These are phyloP conservation scores for Teratosphaeriaceae sp. DNA, from an alignment of 2,329 filamentous ascomycete genomes.

Conservation along the genomic window DNA sequence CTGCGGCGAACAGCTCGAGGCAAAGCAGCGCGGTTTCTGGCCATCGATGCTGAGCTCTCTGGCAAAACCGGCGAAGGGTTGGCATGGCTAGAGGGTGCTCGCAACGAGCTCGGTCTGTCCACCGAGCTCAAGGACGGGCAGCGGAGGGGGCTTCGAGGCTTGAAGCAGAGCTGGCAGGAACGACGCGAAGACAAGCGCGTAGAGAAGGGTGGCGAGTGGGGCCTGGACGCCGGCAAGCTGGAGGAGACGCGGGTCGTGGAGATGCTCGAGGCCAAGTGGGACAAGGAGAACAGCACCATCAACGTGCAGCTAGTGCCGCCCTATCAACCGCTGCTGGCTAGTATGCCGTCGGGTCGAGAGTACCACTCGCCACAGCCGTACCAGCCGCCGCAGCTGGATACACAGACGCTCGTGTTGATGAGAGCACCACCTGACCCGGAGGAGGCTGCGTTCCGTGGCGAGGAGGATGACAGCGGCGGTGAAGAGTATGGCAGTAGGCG, in stretches of 20 bases:
- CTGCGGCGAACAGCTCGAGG: slow-evolving; percentile 68
- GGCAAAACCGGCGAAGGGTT: slow-evolving; percentile 79
- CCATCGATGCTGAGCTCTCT: slow-evolving; percentile 76
- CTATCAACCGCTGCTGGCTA: slow-evolving; percentile 62
- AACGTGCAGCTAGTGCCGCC: slow-evolving; percentile 73
- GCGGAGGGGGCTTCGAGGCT: slow-evolving; percentile 52
- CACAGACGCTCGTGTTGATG: slow-evolving; percentile 54
- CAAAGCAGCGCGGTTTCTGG: slow-evolving; percentile 84
- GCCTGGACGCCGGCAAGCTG: slow-evolving; percentile 71
- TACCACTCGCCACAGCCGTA: slow-evolving; percentile 69
- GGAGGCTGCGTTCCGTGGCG: slow-evolving; percentile 36
- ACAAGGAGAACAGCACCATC: slow-evolving; percentile 88
- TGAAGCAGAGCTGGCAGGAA: slow-evolving; percentile 71
- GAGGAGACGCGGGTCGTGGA: slow-evolving; percentile 83
- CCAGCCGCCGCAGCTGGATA: slow-evolving; percentile 57
- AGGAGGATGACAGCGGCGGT: slow-evolving; percentile 41
- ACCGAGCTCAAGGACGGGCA: slow-evolving; percentile 37
- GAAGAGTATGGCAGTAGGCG: slow-evolving; percentile 24
- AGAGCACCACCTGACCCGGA: slow-evolving; percentile 49
- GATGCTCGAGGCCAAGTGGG: slow-evolving; percentile 84
- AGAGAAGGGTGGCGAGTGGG: slow-evolving; percentile 67
- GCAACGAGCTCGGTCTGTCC: slow-evolving; percentile 64
- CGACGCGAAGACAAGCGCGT: slow-evolving; percentile 72
- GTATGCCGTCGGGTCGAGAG: slow-evolving; percentile 82
- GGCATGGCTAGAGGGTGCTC: slow-evolving; percentile 75